Evolutionary conservation across 2,329 filamentous ascomycete species (phyloP).

Genomic region (Ampelomyces quisqualis): DNA sequence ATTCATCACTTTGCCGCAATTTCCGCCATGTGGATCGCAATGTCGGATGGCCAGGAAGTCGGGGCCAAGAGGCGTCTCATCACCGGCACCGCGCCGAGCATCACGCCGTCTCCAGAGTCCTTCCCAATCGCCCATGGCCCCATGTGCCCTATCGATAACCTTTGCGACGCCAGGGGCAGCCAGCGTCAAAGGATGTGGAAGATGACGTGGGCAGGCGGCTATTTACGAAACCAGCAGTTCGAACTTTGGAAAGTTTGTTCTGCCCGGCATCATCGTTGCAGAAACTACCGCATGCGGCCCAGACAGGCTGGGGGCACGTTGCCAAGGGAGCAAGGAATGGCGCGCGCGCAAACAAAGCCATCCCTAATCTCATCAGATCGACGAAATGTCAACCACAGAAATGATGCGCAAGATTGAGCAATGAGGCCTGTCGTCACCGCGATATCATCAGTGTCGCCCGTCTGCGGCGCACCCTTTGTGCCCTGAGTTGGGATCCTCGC

Average conservation of each 20-base stretch:
- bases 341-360: conserved; percentile 4
- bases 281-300: conserved; percentile 12
- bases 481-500: too few species aligned
- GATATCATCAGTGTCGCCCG: neutral
- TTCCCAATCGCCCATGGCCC: conserved; percentile 11
- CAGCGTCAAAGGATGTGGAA: conserved; percentile 1
- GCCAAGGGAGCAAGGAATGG: conserved; percentile 6
- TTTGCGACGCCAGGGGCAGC: conserved; percentile 1
- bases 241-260: conserved; percentile 4
- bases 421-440: neutral
- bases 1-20: neutral
- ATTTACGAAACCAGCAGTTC: conserved; percentile 15
- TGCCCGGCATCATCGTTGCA: conserved; percentile 9
- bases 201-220: conserved; percentile 23
- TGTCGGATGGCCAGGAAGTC: conserved; percentile 11
- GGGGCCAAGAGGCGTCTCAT: conserved; percentile 13
- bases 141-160: conserved; percentile 18
- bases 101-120: conserved; percentile 10
- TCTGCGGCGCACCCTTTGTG: conserved; percentile 3
- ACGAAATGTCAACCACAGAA: too few species aligned
- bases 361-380: too few species aligned
- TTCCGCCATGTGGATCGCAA: conserved; percentile 9
- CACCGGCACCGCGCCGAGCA: conserved; percentile 19
- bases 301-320: conserved; percentile 8
- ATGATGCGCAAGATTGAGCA: neutral